Conservation (phyloP, 2,329 filamentous ascomycete species). For the Aureobasidium sp. region DNA sequence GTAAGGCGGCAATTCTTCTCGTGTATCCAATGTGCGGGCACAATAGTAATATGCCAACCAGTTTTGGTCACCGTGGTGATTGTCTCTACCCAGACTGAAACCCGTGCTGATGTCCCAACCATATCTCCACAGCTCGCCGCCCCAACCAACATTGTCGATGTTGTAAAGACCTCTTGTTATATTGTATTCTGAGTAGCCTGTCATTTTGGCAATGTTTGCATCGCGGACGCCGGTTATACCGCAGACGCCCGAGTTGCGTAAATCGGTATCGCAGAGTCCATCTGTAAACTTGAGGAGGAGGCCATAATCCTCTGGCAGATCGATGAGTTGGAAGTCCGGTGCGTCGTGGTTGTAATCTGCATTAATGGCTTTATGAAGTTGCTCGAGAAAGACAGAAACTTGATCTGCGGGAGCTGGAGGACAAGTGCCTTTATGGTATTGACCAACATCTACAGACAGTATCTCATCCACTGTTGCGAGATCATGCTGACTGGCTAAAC, state of each 20-base stretch:
- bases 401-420: background rate
- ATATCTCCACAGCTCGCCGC: background rate
- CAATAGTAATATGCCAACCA: background rate
- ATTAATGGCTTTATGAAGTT: background rate
- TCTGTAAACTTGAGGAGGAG: background rate
- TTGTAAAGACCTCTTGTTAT: background rate
- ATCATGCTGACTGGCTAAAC: background rate
- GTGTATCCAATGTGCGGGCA: background rate
- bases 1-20: background rate
- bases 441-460: background rate
- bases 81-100: background rate
- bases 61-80: background rate
- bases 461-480: background rate
- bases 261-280: background rate
- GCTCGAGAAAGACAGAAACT: background rate
- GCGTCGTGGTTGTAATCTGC: background rate
- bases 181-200: background rate
- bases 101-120: background rate
- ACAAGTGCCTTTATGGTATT: background rate
- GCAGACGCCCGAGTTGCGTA: background rate
- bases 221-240: background rate
- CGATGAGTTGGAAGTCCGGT: background rate
- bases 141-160: background rate
- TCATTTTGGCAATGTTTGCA: background rate
- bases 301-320: background rate